Evolutionary conservation across 352 stramenopile genomes (phyloP), one percentile per base, ranked within the genome.

Genomic region (Elongisporangium senticosum): DNA sequence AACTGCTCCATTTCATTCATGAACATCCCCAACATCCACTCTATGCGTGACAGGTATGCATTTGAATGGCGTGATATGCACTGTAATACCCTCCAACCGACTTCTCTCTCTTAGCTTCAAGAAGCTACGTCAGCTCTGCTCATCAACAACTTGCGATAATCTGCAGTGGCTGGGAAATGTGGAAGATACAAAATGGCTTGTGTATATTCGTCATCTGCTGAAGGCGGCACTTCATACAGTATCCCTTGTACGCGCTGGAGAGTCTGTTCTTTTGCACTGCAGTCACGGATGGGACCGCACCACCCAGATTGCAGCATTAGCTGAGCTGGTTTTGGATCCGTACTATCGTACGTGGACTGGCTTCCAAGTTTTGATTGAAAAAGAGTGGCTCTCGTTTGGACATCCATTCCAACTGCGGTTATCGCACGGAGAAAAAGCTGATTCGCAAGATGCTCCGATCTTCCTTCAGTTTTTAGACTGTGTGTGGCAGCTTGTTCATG

Each of bases 1-100:
- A 94, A 94, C 54, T 89, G 83, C 37, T 92, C 83, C 0, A 74
- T 99, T n/a, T 89, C 90, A 24, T 99, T 99, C 80, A 98, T 98
- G 86, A 97, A 98, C 59, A 98, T 99, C 65, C 90, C 89, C 13
- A 99, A 99, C 68, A 99, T 99, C 60, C 96, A 99, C 71, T 94
- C 90, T 14, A 98, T 99, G 77, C 91, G 97, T 39, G 93, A 99
- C 69, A 93, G 86, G 53, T 95, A 88, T 56, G 73, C 71, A 10
- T 60, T 21, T 5, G 23, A 26, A 26, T 28, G 23, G 14, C 3
- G 39, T 49, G 13, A 20, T 20, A 28, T 50, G 40, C 8, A 14
- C 7, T 51, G 19, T 55, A 0, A 28, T 6, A 19, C 17, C 1
- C 2, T 24, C 6, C 20, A 0, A 20, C 28, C 67, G 4, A 21